Base-by-base conservation (phyloP, 2,329 filamentous ascomycete genomes). In the Aspergillus intermedius region DNA sequence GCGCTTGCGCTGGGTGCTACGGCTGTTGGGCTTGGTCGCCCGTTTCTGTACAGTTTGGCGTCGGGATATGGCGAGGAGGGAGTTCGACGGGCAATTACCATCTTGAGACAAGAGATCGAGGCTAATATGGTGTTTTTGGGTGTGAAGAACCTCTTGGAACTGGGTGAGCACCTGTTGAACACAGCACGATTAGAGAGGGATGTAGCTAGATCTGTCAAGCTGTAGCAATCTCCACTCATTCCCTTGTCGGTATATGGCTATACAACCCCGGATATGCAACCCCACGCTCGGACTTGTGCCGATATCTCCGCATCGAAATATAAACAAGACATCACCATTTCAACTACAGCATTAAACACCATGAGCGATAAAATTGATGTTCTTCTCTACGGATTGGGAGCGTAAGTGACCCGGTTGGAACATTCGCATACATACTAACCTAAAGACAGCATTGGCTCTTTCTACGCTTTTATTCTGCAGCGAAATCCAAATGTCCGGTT, bases 1-100 rank as follows among this genome's bases (percentile, higher is more conserved):
- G 82, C 81, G 0, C 59, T 87, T 9, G 83, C 81, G 46, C 67
- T 87, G 0, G 84, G 84, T 0, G 83, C 82, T 0, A 82, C 71
- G 46, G 82, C 79, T 0, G 83, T 83, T 0, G 82, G 82, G 0
- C 67, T 87, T 8, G 84, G 83, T 0, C 69, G 83, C 15, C 79
- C 79, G 0, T 79, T 83, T 47, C 54, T 86, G 39, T 85, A 77
- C 57, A 77, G 77, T 1, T 58, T 84, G 50, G 78, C 76, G 13
- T 57, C 56, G 0, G 60, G 63, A n/a, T 86, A 86, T 56, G 83
- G 83, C 1, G 72, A 73, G 50, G 70, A 69, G 74, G 83, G 54
- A 74, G 82, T 50, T 64, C 79, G n/a, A 69, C 76, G 66, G 1
- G 58, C 65, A 53, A 44, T 68, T 6, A 49, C 63, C 7, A 63